These are phyloP conservation scores for Candida sanyaensis DNA, from an alignment of 1,139 yeast genomes.

Conservation along the genomic window DNA sequence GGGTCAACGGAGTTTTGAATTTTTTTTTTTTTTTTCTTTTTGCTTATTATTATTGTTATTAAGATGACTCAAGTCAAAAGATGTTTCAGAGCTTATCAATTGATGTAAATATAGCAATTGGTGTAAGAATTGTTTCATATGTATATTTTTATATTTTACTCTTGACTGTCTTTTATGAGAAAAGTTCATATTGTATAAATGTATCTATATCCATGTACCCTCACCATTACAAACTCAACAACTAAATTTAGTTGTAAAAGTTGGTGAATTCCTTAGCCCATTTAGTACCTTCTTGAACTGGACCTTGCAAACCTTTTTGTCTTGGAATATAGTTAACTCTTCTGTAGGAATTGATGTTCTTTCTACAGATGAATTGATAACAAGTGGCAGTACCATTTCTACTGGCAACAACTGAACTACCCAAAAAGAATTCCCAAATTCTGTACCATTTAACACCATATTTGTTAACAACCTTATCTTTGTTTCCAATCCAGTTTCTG, in stretches of 20 bases:
- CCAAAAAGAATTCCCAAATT: constrained; percentile 91
- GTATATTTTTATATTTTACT: too few species aligned
- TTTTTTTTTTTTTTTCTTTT: background rate
- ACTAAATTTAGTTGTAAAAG: constrained; percentile 8
- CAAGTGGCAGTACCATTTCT: constrained; percentile 96
- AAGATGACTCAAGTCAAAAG: too few species aligned
- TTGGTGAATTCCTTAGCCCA: constrained; percentile 33
- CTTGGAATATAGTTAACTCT: constrained; percentile 78
- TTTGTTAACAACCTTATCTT: constrained; percentile 72
- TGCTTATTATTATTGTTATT: too few species aligned
- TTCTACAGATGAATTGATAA: constrained; percentile 88
- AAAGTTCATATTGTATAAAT: too few species aligned
- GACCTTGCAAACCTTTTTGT: constrained; percentile 76
- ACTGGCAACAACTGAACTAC: constrained; percentile 76
- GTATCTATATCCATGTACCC: too few species aligned
- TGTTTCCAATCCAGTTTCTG: constrained; percentile 90
- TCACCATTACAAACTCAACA: background rate
- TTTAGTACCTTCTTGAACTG: constrained; percentile 50
- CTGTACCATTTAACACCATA: constrained; percentile 91
- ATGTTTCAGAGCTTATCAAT: too few species aligned
- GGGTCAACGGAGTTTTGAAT: constrained; percentile 2
- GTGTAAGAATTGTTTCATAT: too few species aligned
- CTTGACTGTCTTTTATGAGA: too few species aligned
- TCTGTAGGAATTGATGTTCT: constrained; percentile 83
- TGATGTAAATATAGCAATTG: too few species aligned